Conservation (phyloP, 129 eudicot genomes). For the Flaveria brownii region DNA sequence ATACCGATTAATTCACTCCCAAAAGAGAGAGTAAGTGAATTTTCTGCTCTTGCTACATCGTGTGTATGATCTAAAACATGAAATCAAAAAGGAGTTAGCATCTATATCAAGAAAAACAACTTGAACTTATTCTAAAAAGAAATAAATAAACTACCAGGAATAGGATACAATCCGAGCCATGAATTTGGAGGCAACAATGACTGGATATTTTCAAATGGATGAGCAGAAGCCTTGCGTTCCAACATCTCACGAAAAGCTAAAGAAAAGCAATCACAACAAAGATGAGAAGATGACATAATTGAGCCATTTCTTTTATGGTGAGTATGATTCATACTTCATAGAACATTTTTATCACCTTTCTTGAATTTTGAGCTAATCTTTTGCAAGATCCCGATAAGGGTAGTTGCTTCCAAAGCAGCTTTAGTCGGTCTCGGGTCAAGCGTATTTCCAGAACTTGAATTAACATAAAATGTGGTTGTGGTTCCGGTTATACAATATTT, state of each 20-base stretch:
- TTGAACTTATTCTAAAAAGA: not conserved
- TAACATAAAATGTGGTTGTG: slow-evolving; percentile 73
- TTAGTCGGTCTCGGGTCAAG: slow-evolving; percentile 78
- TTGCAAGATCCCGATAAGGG: slow-evolving; percentile 83
- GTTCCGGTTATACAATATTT: slow-evolving; percentile 87
- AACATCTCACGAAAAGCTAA: slow-evolving; percentile 85
- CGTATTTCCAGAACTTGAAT: slow-evolving; percentile 67
- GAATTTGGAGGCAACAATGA: slow-evolving; percentile 85
- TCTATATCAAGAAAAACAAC: not conserved
- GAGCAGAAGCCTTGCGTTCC: slow-evolving; percentile 87
- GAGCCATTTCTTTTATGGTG: not conserved
- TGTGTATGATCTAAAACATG: slow-evolving; percentile 68
- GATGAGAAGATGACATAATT: not conserved
- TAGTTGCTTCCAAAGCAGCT: slow-evolving; percentile 71
- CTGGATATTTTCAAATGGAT: slow-evolving; percentile 96
- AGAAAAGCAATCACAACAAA: slow-evolving; percentile 13
- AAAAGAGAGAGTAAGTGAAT: slow-evolving; percentile 81
- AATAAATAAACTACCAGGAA: slow-evolving; percentile 60
- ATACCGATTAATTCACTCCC: slow-evolving; percentile 98
- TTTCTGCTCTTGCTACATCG: slow-evolving; percentile 95
- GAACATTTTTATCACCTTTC: slow-evolving; percentile 61
- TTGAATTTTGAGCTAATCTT: slow-evolving; percentile 88
- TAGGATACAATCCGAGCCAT: slow-evolving; percentile 86
- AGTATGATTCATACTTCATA: not conserved
- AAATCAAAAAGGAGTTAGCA: slow-evolving; percentile 1